These are phyloP conservation scores for Microcos paniculata DNA, from an alignment of 345 rosid species.

Conservation along the genomic window DNA sequence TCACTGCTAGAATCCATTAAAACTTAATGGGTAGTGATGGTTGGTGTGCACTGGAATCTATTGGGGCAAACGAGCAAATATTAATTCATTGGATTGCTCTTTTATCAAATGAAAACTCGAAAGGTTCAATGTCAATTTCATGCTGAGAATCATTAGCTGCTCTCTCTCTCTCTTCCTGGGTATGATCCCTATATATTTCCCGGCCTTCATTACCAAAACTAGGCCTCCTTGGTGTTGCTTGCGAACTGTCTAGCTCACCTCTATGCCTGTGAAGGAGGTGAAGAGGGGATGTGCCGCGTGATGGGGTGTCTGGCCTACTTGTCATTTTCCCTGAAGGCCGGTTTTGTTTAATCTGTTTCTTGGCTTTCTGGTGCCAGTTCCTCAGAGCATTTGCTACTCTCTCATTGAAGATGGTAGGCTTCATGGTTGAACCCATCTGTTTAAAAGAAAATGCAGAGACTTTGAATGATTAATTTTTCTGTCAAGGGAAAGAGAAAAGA, in stretches of 20 bases:
- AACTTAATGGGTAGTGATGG: background rate
- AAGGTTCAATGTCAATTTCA: no score
- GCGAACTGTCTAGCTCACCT: background rate
- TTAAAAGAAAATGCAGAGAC: background rate
- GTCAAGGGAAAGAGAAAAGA: no score
- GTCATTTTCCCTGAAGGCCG: slow-evolving; percentile 43
- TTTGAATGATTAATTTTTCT: background rate
- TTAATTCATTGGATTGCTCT: no score
- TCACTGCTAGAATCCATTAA: no score
- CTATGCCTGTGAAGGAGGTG: background rate
- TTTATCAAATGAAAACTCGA: no score
- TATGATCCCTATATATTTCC: background rate
- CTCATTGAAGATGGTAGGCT: slow-evolving; percentile 83
- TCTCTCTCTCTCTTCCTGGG: background rate
- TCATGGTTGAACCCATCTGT: slow-evolving; percentile 95
- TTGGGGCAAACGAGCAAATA: no score
- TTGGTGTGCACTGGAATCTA: background rate
- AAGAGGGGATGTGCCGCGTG: slow-evolving; percentile 28
- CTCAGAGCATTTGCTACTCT: slow-evolving; percentile 58
- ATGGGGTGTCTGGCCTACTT: slow-evolving; percentile 57
- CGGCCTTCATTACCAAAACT: background rate
- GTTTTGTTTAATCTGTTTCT: slow-evolving; percentile 60
- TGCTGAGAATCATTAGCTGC: background rate
- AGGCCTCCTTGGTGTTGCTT: background rate
- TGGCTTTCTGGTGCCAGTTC: slow-evolving; percentile 75